Evolutionary conservation across 495 filamentous ascomycete genomes (phyloP), one percentile per base, ranked within the genome.

Genomic region (Cladorrhinum samala): DNA sequence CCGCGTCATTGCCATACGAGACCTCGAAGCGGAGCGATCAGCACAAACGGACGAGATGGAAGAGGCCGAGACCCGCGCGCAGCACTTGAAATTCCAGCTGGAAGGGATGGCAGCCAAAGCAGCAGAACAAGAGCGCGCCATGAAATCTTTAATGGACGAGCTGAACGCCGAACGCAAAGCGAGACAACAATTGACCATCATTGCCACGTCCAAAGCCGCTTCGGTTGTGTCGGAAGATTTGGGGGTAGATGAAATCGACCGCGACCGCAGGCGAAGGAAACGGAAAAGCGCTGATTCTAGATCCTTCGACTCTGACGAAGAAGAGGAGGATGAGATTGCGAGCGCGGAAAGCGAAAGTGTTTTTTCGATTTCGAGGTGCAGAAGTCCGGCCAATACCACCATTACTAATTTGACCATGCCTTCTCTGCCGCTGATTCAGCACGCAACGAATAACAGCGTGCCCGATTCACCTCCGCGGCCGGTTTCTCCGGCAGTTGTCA

Each of bases 71-170:
- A 85, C 85, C 9, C 74, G 87, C 0, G 75, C 80, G 11, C 69
- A 72, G 27, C 78, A 85, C 55, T 72, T 91, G 20, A 87, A 85
- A 67, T 73, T 75, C 48, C 89, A 95, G 67, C 72, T 95, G 6
- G 85, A 91, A 63, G 83, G 80, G 33, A 85, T 92, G 82, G 82
- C 87, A 1, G 75, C 71, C n/a, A 79, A 83, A 57, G 83, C 83
- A 0, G 66, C 72, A 0, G 79, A 84, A 58, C 84, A 88, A 56
- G 84, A 90, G 58, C 64, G 68, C 46, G 77, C 73, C 42, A 85
- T 88, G 79, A 72, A 75, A 61, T 70, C 71, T 43, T 74, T 91
- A 55, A 78, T 81, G 1, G 77, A 80, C 11, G 82, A 89, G 54
- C 65, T 92, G 4, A 77, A 75, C 17, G 67, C 74, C 1, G 87